phyloP scores from a whole-genome alignment of 1,284 basidiomycete species.

The Lignosus rhinocerotis region DNA sequence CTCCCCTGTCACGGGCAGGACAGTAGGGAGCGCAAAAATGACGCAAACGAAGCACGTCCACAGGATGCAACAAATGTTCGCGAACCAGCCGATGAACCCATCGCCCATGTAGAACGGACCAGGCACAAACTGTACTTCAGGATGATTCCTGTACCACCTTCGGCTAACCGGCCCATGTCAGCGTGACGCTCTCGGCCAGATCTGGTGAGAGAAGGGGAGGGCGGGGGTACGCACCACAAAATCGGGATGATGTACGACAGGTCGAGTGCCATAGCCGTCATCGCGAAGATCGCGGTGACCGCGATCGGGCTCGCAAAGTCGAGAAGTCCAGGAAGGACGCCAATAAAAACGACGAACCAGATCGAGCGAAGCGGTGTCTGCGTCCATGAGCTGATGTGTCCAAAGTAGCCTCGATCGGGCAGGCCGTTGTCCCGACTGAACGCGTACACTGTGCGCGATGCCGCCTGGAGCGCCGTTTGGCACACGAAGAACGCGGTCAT shows the following conservation, averaged over 20 bases:
- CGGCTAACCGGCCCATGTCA: slow-evolving; percentile 36
- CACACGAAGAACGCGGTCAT: slow-evolving; percentile 83
- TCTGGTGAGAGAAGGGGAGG: background rate
- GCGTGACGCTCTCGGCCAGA: too few relatives aligned
- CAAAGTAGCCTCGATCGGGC: slow-evolving; percentile 83
- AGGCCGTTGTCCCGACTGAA: slow-evolving; percentile 86
- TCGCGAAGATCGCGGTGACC: slow-evolving; percentile 81
- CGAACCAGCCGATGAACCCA: slow-evolving; percentile 63
- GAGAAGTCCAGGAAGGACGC: slow-evolving; percentile 73
- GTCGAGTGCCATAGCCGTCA: slow-evolving; percentile 75
- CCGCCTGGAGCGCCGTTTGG: slow-evolving; percentile 82
- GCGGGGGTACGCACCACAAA: slow-evolving; percentile 41
- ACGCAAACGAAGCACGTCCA: slow-evolving; percentile 74
- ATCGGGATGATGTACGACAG: slow-evolving; percentile 78
- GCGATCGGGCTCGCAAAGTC: slow-evolving; percentile 80
- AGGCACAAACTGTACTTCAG: slow-evolving; percentile 83
- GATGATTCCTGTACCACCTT: slow-evolving; percentile 74
- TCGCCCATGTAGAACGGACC: slow-evolving; percentile 89
- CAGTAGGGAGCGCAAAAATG: slow-evolving; percentile 73
- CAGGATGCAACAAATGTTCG: slow-evolving; percentile 66
- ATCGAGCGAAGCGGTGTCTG: slow-evolving; percentile 84
- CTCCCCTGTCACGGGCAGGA: slow-evolving; percentile 62
- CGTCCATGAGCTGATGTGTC: slow-evolving; percentile 62
- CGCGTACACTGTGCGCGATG: slow-evolving; percentile 86
- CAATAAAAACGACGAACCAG: slow-evolving; percentile 72